phyloP scores from a whole-genome alignment of 1,284 basidiomycete genomes.

The Moesziomyces sp. region DNA sequence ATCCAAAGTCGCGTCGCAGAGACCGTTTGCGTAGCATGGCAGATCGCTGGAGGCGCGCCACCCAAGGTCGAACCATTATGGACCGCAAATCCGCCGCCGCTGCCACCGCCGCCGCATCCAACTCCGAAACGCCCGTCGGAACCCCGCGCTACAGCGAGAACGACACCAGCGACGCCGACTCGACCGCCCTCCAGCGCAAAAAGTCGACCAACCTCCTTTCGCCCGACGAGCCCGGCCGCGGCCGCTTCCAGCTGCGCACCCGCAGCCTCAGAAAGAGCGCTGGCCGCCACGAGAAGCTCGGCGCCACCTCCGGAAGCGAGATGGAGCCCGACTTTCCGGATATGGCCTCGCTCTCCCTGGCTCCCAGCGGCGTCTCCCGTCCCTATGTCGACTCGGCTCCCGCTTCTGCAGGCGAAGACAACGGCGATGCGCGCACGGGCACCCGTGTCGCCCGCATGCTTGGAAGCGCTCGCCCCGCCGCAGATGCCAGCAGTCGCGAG shows the following conservation, averaged over 20 bases:
- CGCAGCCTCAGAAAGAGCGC: conserved; percentile 36
- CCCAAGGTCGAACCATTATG: conserved; percentile 32
- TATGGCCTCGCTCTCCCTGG: conserved; percentile 49
- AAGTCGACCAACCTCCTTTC: conserved; percentile 69
- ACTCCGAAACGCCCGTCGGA: conserved; percentile 33
- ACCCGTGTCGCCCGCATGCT: conserved; percentile 38
- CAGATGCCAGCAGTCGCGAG: conserved; percentile 42
- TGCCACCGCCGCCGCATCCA: conserved; percentile 24
- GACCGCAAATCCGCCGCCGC: conserved; percentile 36
- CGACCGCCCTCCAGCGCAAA: conserved; percentile 66
- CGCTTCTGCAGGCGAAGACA: conserved; percentile 46
- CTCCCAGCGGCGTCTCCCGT: conserved; percentile 18
- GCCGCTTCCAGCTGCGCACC: conserved; percentile 40
- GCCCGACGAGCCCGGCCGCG: conserved; percentile 35
- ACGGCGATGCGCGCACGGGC: conserved; percentile 35
- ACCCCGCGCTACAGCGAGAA: conserved; percentile 47
- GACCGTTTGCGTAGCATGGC: conserved; percentile 52
- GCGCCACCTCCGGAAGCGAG: conserved; percentile 48
- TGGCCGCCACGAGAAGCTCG: conserved; percentile 38
- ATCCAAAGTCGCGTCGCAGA: conserved; percentile 41
- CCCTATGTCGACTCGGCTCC: conserved; percentile 35
- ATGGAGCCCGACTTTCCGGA: conserved; percentile 54
- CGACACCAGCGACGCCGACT: conserved; percentile 74
- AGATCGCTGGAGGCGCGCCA: conserved; percentile 47
- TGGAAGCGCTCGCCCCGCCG: conserved; percentile 14